Percentiles rank a stretch among this genome's conserved stretches.
These are phyloP conservation scores for Candolleomyces aberdarensis DNA, from an alignment of 768 basidiomycete genomes.

Conservation along the genomic window DNA sequence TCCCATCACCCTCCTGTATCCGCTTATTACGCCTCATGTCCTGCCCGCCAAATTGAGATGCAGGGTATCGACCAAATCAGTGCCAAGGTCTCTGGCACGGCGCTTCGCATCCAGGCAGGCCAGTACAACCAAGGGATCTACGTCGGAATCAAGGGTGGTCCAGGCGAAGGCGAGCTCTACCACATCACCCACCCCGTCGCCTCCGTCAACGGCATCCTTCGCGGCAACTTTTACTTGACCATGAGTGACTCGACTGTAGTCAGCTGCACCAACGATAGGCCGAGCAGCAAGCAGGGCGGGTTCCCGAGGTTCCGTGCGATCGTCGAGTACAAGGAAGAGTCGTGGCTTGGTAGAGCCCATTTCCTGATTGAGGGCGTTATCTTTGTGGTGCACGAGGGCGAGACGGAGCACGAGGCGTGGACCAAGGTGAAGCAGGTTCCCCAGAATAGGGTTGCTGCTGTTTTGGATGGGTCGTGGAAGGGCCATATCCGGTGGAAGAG, in stretches of 20 bases:
- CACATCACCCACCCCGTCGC: constrained; percentile 90
- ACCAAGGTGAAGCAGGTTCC: constrained; percentile 91
- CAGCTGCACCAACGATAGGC: constrained; percentile 71
- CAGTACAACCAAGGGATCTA: constrained; percentile 87
- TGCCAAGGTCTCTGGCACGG: constrained; percentile 87
- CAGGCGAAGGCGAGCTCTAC: constrained; percentile 76
- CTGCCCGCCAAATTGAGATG: constrained; percentile 66
- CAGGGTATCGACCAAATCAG: constrained; percentile 89
- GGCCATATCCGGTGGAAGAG: constrained; percentile 78
- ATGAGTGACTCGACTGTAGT: constrained; percentile 77
- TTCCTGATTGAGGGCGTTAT: constrained; percentile 88
- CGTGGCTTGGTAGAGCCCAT: constrained; percentile 87
- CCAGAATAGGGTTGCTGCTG: constrained; percentile 66
- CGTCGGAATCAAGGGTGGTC: constrained; percentile 70
- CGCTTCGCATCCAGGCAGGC: constrained; percentile 80
- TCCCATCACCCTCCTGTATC: constrained; percentile 98
- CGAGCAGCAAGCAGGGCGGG: constrained; percentile 38
- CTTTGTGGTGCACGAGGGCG: constrained; percentile 70
- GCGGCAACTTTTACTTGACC: constrained; percentile 90
- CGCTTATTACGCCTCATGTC: constrained; percentile 76
- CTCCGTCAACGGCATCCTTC: constrained; percentile 85
- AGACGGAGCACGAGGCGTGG: constrained; percentile 66
- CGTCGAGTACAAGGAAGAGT: constrained; percentile 97
- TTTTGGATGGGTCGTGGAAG: constrained; percentile 88
- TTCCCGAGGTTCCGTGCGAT: constrained; percentile 58